Percentiles rank a stretch among this genome's conserved stretches.
These are phyloP conservation scores for Pichia sporocuriosa DNA, from an alignment of 805 yeast species.

Conservation along the genomic window DNA sequence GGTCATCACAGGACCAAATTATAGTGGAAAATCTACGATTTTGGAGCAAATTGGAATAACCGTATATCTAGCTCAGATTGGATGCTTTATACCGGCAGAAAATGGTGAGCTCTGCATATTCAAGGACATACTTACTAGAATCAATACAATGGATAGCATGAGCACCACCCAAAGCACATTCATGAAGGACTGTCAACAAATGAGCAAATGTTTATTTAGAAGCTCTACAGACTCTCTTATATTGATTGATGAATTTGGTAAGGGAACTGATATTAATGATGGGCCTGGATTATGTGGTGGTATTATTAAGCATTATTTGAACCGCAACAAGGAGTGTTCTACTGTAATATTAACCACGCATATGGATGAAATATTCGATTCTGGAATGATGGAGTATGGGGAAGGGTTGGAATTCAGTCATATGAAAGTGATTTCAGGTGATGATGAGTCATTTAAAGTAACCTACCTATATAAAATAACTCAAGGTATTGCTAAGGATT, in stretches of 20 bases:
- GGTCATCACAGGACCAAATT: slow-evolving; percentile 44
- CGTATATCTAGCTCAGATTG: slow-evolving; percentile 45
- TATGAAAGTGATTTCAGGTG: slow-evolving; percentile 18
- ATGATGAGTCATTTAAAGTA: slow-evolving; percentile 15
- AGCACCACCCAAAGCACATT: slow-evolving; percentile 42
- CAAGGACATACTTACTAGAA: slow-evolving; percentile 36
- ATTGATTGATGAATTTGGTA: slow-evolving; percentile 48
- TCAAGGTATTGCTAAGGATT: slow-evolving; percentile 28
- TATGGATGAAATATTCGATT: slow-evolving; percentile 35
- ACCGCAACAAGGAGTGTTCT: slow-evolving; percentile 19
- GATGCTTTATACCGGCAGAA: slow-evolving; percentile 47
- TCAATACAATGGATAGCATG: slow-evolving; percentile 35
- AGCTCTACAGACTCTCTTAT: slow-evolving; percentile 39
- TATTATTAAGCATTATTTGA: slow-evolving; percentile 25
- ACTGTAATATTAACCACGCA: slow-evolving; percentile 35
- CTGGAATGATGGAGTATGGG: slow-evolving; percentile 15
- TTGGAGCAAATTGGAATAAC: slow-evolving; percentile 43
- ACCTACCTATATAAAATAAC: slow-evolving; percentile 31
- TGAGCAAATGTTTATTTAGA: slow-evolving; percentile 28
- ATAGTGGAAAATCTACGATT: slow-evolving; percentile 48
- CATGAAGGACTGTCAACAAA: slow-evolving; percentile 39
- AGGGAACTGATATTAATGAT: slow-evolving; percentile 42
- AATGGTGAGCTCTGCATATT: slow-evolving; percentile 40
- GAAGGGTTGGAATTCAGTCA: slow-evolving; percentile 21
- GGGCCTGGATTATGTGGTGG: slow-evolving; percentile 42